Evolutionary conservation across 1,284 basidiomycete genomes (phyloP).

Genomic region (Moniliella sp.): DNA sequence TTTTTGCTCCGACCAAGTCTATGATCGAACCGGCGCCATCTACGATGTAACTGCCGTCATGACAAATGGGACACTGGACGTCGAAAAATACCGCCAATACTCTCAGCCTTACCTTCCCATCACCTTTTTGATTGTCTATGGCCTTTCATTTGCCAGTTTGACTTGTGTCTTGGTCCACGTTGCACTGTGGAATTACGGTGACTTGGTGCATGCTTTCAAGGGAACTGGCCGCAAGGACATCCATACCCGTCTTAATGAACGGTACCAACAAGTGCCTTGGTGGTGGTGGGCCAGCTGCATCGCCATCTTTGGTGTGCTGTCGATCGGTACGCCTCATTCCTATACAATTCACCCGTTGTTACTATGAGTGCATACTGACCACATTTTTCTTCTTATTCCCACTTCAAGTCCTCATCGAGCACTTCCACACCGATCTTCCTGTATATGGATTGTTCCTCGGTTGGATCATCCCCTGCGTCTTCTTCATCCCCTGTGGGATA

Average conservation of each 20-base stretch:
- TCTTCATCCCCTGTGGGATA: constrained; percentile 53
- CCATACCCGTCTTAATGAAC: constrained; percentile 60
- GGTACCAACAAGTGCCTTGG: constrained; percentile 51
- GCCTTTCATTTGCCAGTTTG: constrained; percentile 36
- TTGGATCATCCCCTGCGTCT: constrained; percentile 41
- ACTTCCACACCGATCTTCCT: constrained; percentile 50
- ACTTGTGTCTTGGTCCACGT: constrained; percentile 48
- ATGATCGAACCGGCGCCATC: constrained; percentile 1
- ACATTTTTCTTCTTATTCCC: constrained; percentile 43
- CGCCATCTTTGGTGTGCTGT: constrained; percentile 43
- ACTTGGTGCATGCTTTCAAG: constrained; percentile 49
- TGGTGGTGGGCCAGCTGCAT: constrained; percentile 43
- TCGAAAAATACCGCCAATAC: constrained; percentile 15
- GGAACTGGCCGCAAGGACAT: constrained; percentile 50
- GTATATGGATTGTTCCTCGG: constrained; percentile 49
- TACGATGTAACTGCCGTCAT: constrained; percentile 1
- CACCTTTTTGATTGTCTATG: constrained; percentile 42
- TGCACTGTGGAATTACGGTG: constrained; percentile 30
- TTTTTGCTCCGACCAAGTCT: neutral
- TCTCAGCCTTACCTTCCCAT: constrained; percentile 36
- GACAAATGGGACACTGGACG: constrained; percentile 8
- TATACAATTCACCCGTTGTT: constrained; percentile 59
- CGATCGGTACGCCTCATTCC: constrained; percentile 57
- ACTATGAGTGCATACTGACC: too few species aligned
- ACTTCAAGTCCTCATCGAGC: constrained; percentile 46